Percentiles rank a stretch among this genome's conserved stretches.
Evolutionary conservation across 75 land plant genomes (phyloP).

Genomic region (Cupressus sempervirens): DNA sequence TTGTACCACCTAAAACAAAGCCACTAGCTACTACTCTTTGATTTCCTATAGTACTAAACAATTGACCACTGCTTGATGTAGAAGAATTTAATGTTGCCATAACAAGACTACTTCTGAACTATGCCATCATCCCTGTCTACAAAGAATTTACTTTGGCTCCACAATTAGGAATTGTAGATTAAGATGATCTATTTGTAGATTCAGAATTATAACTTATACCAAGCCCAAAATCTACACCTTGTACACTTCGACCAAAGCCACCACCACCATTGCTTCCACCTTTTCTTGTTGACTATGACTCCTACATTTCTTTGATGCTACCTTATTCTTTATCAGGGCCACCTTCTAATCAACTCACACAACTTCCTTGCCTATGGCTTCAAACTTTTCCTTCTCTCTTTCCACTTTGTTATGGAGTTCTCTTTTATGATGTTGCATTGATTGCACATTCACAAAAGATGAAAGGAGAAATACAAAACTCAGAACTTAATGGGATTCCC

Average conservation of each 20-base stretch:
- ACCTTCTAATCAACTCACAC: no score
- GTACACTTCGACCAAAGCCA: slow-evolving; percentile 73
- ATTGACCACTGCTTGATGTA: slow-evolving; percentile 15
- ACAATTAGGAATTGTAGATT: slow-evolving; percentile 35
- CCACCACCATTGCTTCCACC: slow-evolving; percentile 35
- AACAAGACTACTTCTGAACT: slow-evolving; percentile 86
- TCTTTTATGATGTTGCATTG: no score
- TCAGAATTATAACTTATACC: slow-evolving; percentile 90
- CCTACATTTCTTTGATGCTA: no score
- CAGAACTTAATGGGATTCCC: no score
- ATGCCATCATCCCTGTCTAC: slow-evolving; percentile 85
- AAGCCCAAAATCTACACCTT: slow-evolving; percentile 96
- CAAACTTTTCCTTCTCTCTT: no score
- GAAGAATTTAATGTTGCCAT: slow-evolving; percentile 64
- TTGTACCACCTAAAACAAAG: slow-evolving; percentile 80
- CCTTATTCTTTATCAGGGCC: no score
- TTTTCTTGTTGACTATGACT: no score
- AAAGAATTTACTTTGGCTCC: slow-evolving; percentile 69
- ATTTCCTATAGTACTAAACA: slow-evolving; percentile 18
- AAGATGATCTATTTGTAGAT: slow-evolving; percentile 20
- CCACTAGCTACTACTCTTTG: slow-evolving; percentile 43
- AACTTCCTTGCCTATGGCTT: no score
- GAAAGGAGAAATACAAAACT: no score
- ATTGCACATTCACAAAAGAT: no score
- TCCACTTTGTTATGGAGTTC: no score